Percentiles rank a stretch among this genome's conserved stretches.
Conservation (phyloP, 345 rosid species). For the Noccaea caerulescens region DNA sequence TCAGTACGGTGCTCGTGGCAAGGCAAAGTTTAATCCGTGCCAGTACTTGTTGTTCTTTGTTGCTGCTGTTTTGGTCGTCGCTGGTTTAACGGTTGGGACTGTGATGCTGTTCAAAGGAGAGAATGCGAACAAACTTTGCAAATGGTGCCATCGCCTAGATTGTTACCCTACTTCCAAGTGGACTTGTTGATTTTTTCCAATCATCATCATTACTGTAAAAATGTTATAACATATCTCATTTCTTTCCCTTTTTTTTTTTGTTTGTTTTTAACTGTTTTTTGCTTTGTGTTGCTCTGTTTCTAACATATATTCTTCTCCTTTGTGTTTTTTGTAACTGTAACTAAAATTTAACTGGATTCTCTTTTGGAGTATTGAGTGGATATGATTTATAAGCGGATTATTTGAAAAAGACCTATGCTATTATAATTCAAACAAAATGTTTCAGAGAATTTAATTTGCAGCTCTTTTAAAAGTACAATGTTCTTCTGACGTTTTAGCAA, state of each 20-base stretch:
- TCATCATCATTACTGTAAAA: slow-evolving; percentile 7
- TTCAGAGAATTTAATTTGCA: too few species aligned
- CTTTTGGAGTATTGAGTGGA: slow-evolving; percentile 3
- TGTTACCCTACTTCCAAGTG: slow-evolving; percentile 81
- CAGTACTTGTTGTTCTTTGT: slow-evolving; percentile 60
- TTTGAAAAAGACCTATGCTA: too few species aligned
- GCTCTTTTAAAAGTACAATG: too few species aligned
- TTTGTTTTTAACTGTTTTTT: background rate
- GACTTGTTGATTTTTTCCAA: slow-evolving; percentile 52
- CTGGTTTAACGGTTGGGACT: slow-evolving; percentile 60
- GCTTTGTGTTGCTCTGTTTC: slow-evolving; percentile 13
- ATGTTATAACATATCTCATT: background rate
- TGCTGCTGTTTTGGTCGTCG: slow-evolving; percentile 52
- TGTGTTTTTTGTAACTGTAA: background rate
- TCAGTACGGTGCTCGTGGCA: slow-evolving; percentile 51
- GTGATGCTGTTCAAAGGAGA: slow-evolving; percentile 82
- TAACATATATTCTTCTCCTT: background rate
- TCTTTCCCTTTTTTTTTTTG: background rate
- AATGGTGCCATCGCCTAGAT: slow-evolving; percentile 91
- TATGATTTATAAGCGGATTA: background rate
- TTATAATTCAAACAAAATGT: too few species aligned
- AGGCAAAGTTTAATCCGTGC: slow-evolving; percentile 70
- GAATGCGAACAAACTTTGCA: slow-evolving; percentile 78
- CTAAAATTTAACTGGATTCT: slow-evolving; percentile 3
- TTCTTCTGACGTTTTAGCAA: too few species aligned